Conservation (phyloP, 257 asterid species). For the Anisodus acutangulus region DNA sequence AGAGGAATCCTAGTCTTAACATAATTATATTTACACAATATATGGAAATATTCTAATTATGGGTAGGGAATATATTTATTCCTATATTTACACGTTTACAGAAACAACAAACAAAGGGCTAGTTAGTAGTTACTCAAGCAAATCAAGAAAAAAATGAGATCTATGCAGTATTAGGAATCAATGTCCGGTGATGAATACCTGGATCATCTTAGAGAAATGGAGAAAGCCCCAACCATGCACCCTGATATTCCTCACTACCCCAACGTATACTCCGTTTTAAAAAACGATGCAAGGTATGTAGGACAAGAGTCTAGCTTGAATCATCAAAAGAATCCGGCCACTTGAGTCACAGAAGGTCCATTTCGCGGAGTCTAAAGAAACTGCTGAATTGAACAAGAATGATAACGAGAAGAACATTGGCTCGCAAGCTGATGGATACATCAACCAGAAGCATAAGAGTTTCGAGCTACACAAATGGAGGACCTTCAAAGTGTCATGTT, state of each 20-base stretch:
- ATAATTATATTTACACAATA: too few relatives aligned
- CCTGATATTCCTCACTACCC: conserved; percentile 41
- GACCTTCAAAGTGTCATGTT: conserved; percentile 37
- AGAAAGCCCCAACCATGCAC: conserved; percentile 45
- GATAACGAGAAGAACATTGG: conserved; percentile 42
- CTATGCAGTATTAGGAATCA: conserved; percentile 25
- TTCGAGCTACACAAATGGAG: conserved; percentile 54
- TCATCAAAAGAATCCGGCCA: conserved; percentile 39
- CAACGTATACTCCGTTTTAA: conserved; percentile 27
- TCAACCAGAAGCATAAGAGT: conserved; percentile 55
- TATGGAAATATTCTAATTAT: too few relatives aligned
- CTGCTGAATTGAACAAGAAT: conserved; percentile 32
- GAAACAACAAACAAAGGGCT: background rate
- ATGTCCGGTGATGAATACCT: conserved; percentile 28
- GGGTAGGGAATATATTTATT: too few relatives aligned
- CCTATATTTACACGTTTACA: too few relatives aligned
- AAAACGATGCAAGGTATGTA: background rate
- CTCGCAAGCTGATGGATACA: conserved; percentile 62
- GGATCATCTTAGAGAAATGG: conserved; percentile 43
- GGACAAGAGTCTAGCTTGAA: conserved; percentile 31
- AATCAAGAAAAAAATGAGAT: conserved; percentile 15
- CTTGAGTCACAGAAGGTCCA: conserved; percentile 50
- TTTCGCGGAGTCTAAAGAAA: conserved; percentile 37
- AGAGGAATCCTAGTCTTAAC: too few relatives aligned
- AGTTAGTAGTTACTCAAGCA: background rate